Evolutionary conservation across 352 stramenopile species (phyloP).

Genomic region (Pythium phragmiticola): DNA sequence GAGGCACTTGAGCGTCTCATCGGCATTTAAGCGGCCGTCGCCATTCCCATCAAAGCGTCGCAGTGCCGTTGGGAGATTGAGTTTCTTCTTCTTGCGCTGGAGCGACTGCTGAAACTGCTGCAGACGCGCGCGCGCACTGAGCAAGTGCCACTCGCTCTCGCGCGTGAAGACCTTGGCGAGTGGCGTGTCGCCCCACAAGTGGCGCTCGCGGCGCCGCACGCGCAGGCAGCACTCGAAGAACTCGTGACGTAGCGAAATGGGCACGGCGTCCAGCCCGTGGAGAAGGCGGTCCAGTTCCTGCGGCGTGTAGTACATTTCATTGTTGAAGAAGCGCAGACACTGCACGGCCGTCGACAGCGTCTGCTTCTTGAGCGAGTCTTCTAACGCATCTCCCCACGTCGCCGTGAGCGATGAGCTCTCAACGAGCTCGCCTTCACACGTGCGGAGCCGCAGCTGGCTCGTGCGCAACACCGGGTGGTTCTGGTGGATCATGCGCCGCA

Average conservation of each 20-base stretch:
- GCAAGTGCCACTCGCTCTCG: slow-evolving; percentile 96
- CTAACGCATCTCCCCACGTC: slow-evolving; percentile 33
- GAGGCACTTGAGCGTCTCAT: slow-evolving; percentile 83
- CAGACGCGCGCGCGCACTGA: slow-evolving; percentile 73
- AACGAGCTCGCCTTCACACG: slow-evolving; percentile 76
- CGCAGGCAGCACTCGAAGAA: slow-evolving; percentile 86
- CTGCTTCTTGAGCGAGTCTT: slow-evolving; percentile 17
- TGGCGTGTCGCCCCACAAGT: slow-evolving; percentile 93
- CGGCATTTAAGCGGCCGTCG: slow-evolving; percentile 54
- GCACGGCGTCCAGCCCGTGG: slow-evolving; percentile 51
- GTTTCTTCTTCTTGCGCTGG: slow-evolving; percentile 44
- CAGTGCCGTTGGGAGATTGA: slow-evolving; percentile 52
- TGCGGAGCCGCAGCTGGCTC: slow-evolving; percentile 71
- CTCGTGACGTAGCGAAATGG: slow-evolving; percentile 70
- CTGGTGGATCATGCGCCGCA: slow-evolving; percentile 95
- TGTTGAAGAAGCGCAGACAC: slow-evolving; percentile 98
- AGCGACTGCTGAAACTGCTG: slow-evolving; percentile 86
- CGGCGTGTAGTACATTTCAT: slow-evolving; percentile 97
- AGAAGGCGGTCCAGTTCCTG: slow-evolving; percentile 93
- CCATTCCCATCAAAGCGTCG: slow-evolving; percentile 75
- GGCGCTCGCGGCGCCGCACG: slow-evolving; percentile 94
- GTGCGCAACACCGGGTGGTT: slow-evolving; percentile 72
- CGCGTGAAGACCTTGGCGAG: slow-evolving; percentile 97
- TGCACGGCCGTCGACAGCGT: slow-evolving; percentile 57
- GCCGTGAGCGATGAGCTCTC: slow-evolving; percentile 78